Percentiles rank a stretch among this genome's conserved stretches.
phyloP scores from a whole-genome alignment of 2,329 filamentous ascomycete genomes.

The Tolypocladium endophyticum region DNA sequence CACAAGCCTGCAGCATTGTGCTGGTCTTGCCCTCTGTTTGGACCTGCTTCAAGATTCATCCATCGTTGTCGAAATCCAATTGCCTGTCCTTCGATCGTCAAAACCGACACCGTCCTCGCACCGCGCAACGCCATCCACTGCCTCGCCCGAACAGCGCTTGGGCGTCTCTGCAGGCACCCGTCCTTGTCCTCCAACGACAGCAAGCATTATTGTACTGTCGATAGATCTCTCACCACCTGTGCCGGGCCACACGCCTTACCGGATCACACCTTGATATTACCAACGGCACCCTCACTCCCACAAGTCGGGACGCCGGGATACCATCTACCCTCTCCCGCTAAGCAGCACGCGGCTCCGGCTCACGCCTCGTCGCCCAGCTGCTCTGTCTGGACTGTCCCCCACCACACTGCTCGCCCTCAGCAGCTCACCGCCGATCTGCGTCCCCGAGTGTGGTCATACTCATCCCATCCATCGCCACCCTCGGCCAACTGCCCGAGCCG shows the following conservation, averaged over 20 bases:
- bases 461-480: not conserved
- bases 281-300: not conserved
- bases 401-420: not conserved
- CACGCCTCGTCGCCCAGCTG: not conserved
- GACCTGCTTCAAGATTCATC: not conserved
- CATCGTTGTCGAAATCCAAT: not conserved
- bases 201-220: not conserved
- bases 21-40: not conserved
- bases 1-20: not conserved
- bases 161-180: not conserved
- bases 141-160: not conserved
- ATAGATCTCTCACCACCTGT: not conserved
- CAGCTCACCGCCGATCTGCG: conserved; percentile 1
- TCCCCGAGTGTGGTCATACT: not conserved
- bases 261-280: not conserved
- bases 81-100: not conserved
- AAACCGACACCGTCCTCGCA: not conserved
- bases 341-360: not conserved
- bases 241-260: not conserved
- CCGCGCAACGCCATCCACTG: not conserved
- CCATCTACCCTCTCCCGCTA: not conserved
- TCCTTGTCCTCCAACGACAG: not conserved
- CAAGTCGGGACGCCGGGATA: not conserved
- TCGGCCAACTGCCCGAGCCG: not conserved
- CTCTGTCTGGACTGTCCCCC: conserved; percentile 1